These are phyloP conservation scores for Lithocarpus polystachyus DNA, from an alignment of 306 rosid genomes.

Conservation along the genomic window DNA sequence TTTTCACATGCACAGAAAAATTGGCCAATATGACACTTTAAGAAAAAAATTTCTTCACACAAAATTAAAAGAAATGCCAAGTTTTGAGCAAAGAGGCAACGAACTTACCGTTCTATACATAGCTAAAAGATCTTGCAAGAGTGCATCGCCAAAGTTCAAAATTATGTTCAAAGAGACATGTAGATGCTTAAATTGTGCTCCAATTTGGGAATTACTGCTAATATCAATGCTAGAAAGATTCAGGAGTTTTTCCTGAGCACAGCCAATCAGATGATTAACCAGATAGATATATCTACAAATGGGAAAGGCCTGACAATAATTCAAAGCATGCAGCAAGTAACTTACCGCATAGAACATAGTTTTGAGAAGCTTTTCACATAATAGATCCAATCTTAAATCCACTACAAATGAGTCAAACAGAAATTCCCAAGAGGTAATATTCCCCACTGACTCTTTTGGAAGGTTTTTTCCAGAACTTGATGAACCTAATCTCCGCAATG, in stretches of 20 bases:
- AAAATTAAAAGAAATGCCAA: background rate
- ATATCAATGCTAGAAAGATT: constrained; percentile 32
- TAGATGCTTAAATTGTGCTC: constrained; percentile 49
- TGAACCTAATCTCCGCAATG: constrained; percentile 41
- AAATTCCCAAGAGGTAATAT: constrained; percentile 53
- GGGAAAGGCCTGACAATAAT: constrained; percentile 2
- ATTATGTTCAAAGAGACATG: constrained; percentile 37
- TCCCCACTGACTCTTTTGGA: constrained; percentile 37
- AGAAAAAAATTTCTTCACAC: too few species aligned
- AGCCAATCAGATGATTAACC: constrained; percentile 14
- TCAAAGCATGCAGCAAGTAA: constrained; percentile 5
- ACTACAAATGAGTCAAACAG: constrained; percentile 40
- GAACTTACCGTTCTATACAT: constrained; percentile 68
- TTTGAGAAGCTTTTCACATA: constrained; percentile 48
- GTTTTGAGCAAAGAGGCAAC: background rate
- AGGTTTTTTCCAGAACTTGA: constrained; percentile 24
- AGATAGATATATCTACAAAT: constrained; percentile 10
- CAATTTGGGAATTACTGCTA: constrained; percentile 26
- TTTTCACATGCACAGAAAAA: too few species aligned
- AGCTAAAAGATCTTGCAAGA: constrained; percentile 64
- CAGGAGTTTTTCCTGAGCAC: constrained; percentile 57
- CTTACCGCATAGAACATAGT: constrained; percentile 61
- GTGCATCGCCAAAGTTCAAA: constrained; percentile 51
- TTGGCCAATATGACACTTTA: too few species aligned
- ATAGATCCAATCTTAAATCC: constrained; percentile 46